Evolutionary conservation across 2,329 filamentous ascomycete genomes (phyloP), one percentile per base, ranked within the genome.

Genomic region (Fusarium sp.): DNA sequence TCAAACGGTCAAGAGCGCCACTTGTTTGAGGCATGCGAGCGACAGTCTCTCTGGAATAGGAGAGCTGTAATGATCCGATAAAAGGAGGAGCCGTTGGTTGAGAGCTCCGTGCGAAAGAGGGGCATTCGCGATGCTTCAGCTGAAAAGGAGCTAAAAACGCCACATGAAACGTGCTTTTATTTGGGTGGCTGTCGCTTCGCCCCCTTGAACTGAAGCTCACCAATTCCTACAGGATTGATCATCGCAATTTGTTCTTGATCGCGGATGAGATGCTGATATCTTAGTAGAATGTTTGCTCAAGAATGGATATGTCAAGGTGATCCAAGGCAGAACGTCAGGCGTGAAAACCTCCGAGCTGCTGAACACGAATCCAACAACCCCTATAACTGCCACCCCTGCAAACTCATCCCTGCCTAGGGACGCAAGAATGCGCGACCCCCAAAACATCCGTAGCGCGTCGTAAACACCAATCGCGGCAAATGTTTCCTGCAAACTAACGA

Each of bases 111-210:
- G 14, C 18, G 48, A 45, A 66, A 54, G 54, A 66, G 34, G 61
- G 54, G 55, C 32, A 30, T 18, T 48, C 8, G 14, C 5, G 34
- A 55, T 63, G 28, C 34, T 46, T 55, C 25, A 54, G 42, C 55
- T 60, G 42, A 60, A 41, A 42, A 45, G 42, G 49, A 61, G 55
- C 63, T 66, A 66, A 66, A 66, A 16, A 55, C 63, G 63, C 63
- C 61, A 61, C 63, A 47, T 66, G 23, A 48, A 48, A 59, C 50
- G 18, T 21, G 25, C 34, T 54, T 65, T 65, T 65, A 28, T 60
- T 66, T 66, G 63, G 61, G 56, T 64, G 37, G 47, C 60, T 5
- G 13, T 4, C n/a, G 7, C 50, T 43, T 28, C 43, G 40, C 49
- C 62, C 60, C 47, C 42, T 65, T 51, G 47, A 56, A 28, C 14